Base-by-base conservation (phyloP, 768 basidiomycete genomes). In the Leccinum barrowsii region DNA sequence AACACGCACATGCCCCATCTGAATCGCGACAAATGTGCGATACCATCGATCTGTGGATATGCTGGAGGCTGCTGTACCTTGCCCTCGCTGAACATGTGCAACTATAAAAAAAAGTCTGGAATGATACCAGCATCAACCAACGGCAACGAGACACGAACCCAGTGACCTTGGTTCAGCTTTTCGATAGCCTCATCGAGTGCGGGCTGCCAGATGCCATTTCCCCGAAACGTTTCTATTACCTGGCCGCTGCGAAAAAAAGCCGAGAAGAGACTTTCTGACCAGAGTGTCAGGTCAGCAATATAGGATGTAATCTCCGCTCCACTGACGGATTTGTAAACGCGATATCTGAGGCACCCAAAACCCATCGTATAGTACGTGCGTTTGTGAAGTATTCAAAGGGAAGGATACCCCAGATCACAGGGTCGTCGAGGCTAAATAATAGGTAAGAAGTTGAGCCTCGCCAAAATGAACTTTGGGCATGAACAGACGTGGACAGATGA, bases 1-100 rank as follows among this genome's bases (percentile, higher is more conserved):
- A 59, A 42, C 44, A 86, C 94, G 73, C 69, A 95, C 94, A 95
- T 77, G 58, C 95, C 95, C 95, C 95, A 98, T 77, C 95, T 97
- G 74, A 97, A 96, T 50, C 91, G 79, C 7, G 85, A 79, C 53
- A 97, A 73, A 63, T 71, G 71, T 17, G 79, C 76, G 6, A 76
- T 60, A 11, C 85, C 84, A 57, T 76, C 65, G 37, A 65, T 67
- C 52, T 67, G 69, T 40, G 70, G 68, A 67, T 87, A 85, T 11
- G 71, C 71, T n/a, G 75, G 59, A 19, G 86, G 82, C 67, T 93
- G 95, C 67, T 89, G 88, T 50, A 97, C 83, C 65, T 88, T 90
- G 22, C 94, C 93, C 74, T 97, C 95, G 4, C 90, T 82, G 63
- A 92, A 98, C 34, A 97, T 79, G 66, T 98, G 95, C 17, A 98